phyloP scores from a whole-genome alignment of 345 rosid species.

The Eucalyptus brandiana region DNA sequence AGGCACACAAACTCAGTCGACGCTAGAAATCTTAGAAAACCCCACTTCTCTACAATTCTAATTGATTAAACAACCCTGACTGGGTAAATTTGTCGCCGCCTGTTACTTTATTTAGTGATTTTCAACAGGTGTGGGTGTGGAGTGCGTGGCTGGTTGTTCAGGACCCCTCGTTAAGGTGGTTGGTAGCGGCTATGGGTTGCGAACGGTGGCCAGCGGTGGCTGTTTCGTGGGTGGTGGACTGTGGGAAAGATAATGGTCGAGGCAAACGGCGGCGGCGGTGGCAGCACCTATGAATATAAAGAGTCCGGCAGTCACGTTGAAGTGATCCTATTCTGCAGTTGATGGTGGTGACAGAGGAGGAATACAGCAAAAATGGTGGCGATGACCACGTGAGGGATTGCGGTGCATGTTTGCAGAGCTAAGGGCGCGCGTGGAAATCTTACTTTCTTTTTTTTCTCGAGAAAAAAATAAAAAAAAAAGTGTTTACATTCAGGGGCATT shows the following conservation, averaged over 20 bases:
- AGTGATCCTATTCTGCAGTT: not conserved
- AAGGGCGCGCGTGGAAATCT: too few relatives aligned
- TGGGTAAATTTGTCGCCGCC: not conserved
- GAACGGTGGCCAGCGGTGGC: not conserved
- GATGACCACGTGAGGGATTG: not conserved
- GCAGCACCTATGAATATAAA: not conserved
- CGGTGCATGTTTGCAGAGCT: not conserved
- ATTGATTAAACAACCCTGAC: not conserved
- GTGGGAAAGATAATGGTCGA: not conserved
- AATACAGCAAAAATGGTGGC: not conserved
- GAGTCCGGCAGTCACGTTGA: not conserved
- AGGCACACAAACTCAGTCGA: not conserved
- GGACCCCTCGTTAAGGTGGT: not conserved
- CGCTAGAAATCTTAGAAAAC: not conserved
- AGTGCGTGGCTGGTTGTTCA: not conserved
- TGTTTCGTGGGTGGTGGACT: not conserved
- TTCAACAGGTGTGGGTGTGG: not conserved
- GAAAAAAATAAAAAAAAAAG: too few relatives aligned
- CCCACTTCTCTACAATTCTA: not conserved
- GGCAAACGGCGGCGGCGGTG: not conserved
- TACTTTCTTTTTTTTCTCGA: too few relatives aligned
- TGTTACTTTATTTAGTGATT: not conserved
- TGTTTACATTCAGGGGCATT: too few relatives aligned
- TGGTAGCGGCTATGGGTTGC: not conserved
- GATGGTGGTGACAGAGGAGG: not conserved